Base-by-base conservation (phyloP, 768 basidiomycete genomes). In the Strobilomyces dryophilus region DNA sequence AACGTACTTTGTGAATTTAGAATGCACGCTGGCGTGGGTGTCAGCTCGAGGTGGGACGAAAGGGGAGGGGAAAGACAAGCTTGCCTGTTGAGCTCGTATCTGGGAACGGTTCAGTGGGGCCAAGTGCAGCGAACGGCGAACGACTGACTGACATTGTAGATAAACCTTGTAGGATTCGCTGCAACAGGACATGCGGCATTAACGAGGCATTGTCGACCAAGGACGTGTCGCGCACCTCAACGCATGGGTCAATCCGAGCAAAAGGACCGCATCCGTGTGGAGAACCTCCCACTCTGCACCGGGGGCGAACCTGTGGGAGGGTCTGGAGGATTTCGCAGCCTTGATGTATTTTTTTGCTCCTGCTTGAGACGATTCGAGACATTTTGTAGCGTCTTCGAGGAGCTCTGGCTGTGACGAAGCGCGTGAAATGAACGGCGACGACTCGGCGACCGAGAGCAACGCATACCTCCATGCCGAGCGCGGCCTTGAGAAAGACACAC, bases 91-190 rank as follows among this genome's bases (percentile, higher is more conserved):
- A 87, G 66, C 5, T 75, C 62, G 52, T 76, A 77, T 48, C 76
- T 76, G 51, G 15, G 10, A 15, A 54, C 12, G 9, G 64, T 59
- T 64, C 17, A 61, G 58, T 14, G 51, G 50, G 18, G 36, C 4
- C 39, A 21, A 26, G 26, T 27, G 18, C 9, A 4, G 44, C n/a
- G 31, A 40, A 37, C 29, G 37, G 9, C 34, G 14, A 12, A 56
- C 9, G 0, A 76, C 77, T 67, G 67, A 89, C 81, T 89, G 74
- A 73, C 87, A 89, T 59, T 89, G 87, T 8, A 89, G 60, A 64
- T 90, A 90, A 32, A 88, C 89, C 74, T 80, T 82, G 66, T 89
- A 89, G 2, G 83, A 82, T 69, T 90, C 88, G 51, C 85, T 88
- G 47, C 24, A n/a, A 44, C 12, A 8, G 8, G 11, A 37, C 29